Conservation (phyloP, 208 protist species). For the Histomonas meleagridis region DNA sequence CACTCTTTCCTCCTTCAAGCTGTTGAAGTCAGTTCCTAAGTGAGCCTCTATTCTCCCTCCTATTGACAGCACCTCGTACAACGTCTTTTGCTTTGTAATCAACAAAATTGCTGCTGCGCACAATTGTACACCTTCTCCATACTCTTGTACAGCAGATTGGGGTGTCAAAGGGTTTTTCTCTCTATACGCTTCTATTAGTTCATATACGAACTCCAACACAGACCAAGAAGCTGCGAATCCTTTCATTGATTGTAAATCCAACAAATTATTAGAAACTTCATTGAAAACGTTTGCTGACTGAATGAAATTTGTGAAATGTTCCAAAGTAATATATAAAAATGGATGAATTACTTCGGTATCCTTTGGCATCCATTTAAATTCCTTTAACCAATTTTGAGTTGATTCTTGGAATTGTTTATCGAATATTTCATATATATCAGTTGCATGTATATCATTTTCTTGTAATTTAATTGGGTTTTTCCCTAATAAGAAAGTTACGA, state of each 20-base stretch:
- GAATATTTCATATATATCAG: not conserved
- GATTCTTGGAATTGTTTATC: not conserved
- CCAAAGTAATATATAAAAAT: not conserved
- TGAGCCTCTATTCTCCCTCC: not conserved
- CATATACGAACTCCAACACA: not conserved
- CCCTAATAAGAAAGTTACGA: not conserved
- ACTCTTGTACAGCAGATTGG: not conserved
- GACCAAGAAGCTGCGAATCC: not conserved
- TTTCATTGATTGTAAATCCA: not conserved
- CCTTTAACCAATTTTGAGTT: not conserved
- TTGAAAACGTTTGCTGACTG: not conserved
- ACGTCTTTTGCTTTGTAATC: not conserved
- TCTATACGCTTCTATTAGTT: not conserved
- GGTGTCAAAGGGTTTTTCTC: not conserved
- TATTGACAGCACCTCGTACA: not conserved
- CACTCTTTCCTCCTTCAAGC: not conserved
- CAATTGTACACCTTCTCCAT: not conserved
- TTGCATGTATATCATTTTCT: not conserved
- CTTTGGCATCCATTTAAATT: not conserved
- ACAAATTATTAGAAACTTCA: not conserved
- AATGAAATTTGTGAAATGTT: not conserved
- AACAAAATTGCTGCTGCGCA: not conserved
- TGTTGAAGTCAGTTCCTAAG: not conserved
- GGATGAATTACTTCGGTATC: not conserved
- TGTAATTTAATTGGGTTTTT: not conserved